Evolutionary conservation across 2,329 filamentous ascomycete species (phyloP).

Genomic region (Trichophaea hybrida): DNA sequence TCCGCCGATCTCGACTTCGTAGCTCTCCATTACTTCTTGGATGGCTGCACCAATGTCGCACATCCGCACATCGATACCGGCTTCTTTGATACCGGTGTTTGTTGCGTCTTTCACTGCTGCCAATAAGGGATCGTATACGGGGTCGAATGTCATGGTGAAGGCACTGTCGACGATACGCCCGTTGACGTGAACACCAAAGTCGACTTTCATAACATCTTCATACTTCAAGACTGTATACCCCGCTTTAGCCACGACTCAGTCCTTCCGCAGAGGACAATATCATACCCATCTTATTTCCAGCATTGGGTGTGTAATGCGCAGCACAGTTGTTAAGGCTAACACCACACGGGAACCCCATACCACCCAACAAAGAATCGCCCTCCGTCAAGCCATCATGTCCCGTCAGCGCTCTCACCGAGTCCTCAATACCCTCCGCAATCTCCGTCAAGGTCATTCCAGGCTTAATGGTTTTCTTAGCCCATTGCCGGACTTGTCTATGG

Average conservation of each 20-base stretch:
- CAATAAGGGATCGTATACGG: conserved; percentile 52
- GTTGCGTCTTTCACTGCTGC: conserved; percentile 54
- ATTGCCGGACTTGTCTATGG: conserved; percentile 76
- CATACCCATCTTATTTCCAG: conserved; percentile 56
- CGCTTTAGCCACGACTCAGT: neutral
- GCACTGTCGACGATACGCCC: conserved; percentile 58
- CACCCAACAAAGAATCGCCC: conserved; percentile 62
- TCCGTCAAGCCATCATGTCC: conserved; percentile 63
- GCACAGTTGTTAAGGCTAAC: conserved; percentile 73
- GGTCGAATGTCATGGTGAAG: conserved; percentile 55
- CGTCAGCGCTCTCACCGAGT: conserved; percentile 60
- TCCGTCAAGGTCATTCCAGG: conserved; percentile 67
- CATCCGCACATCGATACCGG: conserved; percentile 81
- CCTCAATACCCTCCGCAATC: conserved; percentile 77
- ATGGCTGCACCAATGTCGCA: conserved; percentile 71
- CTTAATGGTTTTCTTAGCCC: conserved; percentile 65
- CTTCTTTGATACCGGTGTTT: conserved; percentile 67
- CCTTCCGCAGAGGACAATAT: neutral
- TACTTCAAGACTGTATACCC: conserved; percentile 38
- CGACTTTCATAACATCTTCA: conserved; percentile 58
- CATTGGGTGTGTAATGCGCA: conserved; percentile 76
- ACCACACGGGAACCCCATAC: conserved; percentile 77
- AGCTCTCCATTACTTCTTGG: conserved; percentile 87
- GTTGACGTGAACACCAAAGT: conserved; percentile 58
- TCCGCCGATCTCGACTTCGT: conserved; percentile 72